Percentiles rank a stretch among this genome's conserved stretches.
phyloP scores from a whole-genome alignment of 768 basidiomycete genomes.

The Podaxis carcinomalis region DNA sequence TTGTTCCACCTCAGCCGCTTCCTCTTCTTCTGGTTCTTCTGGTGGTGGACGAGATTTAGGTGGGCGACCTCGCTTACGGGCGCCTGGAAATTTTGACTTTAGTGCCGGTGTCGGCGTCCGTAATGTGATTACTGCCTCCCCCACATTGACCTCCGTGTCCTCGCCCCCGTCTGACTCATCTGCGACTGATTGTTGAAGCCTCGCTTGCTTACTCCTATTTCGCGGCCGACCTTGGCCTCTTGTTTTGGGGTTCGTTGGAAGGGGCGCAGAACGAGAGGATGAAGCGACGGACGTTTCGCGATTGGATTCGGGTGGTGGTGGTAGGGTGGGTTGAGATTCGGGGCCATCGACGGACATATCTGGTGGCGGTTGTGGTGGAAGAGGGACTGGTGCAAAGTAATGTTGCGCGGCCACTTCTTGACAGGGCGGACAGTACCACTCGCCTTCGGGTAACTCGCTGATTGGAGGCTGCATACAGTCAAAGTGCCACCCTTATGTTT shows the following conservation, averaged over 20 bases:
- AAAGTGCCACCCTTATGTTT: constrained; percentile 71
- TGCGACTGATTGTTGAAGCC: constrained; percentile 14
- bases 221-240: constrained; percentile 17
- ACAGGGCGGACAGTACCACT: constrained; percentile 74
- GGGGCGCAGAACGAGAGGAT: constrained; percentile 25
- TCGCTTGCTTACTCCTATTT: not conserved
- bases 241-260: constrained; percentile 13
- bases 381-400: constrained; percentile 8
- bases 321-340: constrained; percentile 1
- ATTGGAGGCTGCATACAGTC: constrained; percentile 75
- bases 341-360: constrained; percentile 13
- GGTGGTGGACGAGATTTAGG: not conserved
- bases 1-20: constrained; percentile 47
- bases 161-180: constrained; percentile 33
- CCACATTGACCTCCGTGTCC: constrained; percentile 24
- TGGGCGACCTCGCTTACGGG: not conserved
- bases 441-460: constrained; percentile 64
- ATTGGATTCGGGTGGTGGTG: constrained; percentile 12
- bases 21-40: constrained; percentile 46
- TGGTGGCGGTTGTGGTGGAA: constrained; percentile 7
- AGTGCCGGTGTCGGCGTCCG: constrained; percentile 15
- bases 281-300: constrained; percentile 24
- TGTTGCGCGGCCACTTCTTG: constrained; percentile 24
- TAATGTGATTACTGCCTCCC: constrained; percentile 10
- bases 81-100: not conserved